Evolutionary conservation across 2,329 filamentous ascomycete genomes (phyloP), one percentile per base, ranked within the genome.

Genomic region (Pseudogymnoascus sp.): DNA sequence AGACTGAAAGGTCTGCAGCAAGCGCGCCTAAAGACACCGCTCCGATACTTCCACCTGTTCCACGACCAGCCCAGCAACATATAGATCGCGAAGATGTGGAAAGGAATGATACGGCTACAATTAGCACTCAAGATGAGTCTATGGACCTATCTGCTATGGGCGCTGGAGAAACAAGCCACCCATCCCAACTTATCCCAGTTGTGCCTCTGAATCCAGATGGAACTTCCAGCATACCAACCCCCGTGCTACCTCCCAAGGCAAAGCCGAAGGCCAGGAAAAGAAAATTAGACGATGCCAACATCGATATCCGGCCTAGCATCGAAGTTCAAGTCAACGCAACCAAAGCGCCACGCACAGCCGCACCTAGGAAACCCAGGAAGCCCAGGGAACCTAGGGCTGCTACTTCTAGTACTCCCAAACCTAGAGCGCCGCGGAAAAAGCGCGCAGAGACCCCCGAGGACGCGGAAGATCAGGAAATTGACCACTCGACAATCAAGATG

Each of bases 401-500:
- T 29, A 65, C 67, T 27, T 39, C 65, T 25, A 62, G 63, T 29
- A 61, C 65, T 9, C 64, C 62, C n/a, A 63, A 58, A 10, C 65
- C 63, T n/a, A 67, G 65, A 61, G 15, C 27, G 27, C 59, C 10
- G 42, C 21, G 64, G 62, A 40, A 69, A 61, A 66, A 60, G 62
- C 68, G 72, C 33, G 70, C 66, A 5, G 65, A 58, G 21, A 87
- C 86, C 0, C 86, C 87, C 1, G 84, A 87, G 60, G 83, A 87
- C 66, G 83, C 85, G 3, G 86, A 88, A 68, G 72, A 75, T 25
- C 79, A 82, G 63, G 73, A 81, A 65, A 86, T 93, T 61, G 87
- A 92, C 69, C 78, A 84, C 21, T 81, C 82, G 25, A 81, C 80
- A 3, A 80, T 89, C 27, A 89, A 84, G 61, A 90, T 94, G 85